A percentile compares a stretch with the other conserved stretches of the same genome.
Conservation (phyloP, 192 early-diverging fungal species). For the Podila epicladia region DNA sequence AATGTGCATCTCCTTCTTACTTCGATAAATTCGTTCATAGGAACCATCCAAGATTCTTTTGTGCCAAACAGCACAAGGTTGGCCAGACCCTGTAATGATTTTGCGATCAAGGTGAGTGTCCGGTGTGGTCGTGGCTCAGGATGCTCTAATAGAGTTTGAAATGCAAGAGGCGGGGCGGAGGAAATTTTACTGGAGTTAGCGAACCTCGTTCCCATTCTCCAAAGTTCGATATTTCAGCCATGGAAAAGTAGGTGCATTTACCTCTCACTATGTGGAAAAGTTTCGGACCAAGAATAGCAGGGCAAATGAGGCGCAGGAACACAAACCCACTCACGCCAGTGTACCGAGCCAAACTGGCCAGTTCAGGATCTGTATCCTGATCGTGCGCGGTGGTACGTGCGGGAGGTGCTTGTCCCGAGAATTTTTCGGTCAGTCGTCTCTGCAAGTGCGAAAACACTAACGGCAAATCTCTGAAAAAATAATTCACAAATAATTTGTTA, state of each 20-base stretch:
- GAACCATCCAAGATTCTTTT: constrained; percentile 77
- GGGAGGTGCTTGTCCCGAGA: constrained; percentile 21
- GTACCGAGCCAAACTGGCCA: constrained; percentile 20
- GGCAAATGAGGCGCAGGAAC: constrained; percentile 76
- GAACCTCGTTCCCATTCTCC: too few species aligned
- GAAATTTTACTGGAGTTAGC: background rate
- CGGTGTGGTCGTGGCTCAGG: constrained; percentile 65
- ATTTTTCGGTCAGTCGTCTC: constrained; percentile 51
- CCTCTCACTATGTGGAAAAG: constrained; percentile 74
- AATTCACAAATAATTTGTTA: background rate
- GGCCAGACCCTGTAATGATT: constrained; percentile 75
- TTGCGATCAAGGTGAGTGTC: constrained; percentile 76
- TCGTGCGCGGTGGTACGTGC: constrained; percentile 13
- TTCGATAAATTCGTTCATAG: constrained; percentile 69
- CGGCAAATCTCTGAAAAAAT: constrained; percentile 53
- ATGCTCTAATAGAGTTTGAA: constrained; percentile 40
- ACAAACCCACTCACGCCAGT: constrained; percentile 69
- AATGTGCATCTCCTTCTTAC: constrained; percentile 19
- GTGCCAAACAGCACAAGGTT: constrained; percentile 70
- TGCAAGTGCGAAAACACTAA: constrained; percentile 57
- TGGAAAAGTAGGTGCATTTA: constrained; percentile 8
- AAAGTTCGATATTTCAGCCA: background rate
- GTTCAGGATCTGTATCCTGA: constrained; percentile 54
- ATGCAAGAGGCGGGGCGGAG: background rate
- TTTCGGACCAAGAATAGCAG: constrained; percentile 77